Evolutionary conservation across 495 filamentous ascomycete genomes (phyloP).

Genomic region (Talaromyces adpressus): DNA sequence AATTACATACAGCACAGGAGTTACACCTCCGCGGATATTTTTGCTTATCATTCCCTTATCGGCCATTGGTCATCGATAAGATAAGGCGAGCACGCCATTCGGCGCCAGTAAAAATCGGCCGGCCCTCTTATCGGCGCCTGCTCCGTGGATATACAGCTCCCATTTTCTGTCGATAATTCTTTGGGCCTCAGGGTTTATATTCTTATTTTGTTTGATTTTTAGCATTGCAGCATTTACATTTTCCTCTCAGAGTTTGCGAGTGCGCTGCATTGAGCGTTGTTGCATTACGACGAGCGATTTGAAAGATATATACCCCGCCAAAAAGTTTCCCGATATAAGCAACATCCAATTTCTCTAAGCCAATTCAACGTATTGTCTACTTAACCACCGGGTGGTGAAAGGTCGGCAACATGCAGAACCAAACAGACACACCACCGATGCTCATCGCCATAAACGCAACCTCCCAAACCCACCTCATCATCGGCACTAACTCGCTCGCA

Average conservation of each 20-base stretch:
- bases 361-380: neutral
- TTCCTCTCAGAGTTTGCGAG: neutral
- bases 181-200: neutral
- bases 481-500: slow-evolving; percentile 83
- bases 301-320: neutral
- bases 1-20: neutral
- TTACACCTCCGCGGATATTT: neutral
- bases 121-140: too few species aligned
- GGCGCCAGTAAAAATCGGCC: neutral
- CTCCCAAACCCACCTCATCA: slow-evolving; percentile 74
- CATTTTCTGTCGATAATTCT: neutral
- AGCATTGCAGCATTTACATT: neutral
- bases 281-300: neutral
- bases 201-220: neutral
- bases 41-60: neutral
- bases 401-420: neutral
- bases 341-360: neutral
- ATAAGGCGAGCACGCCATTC: slow-evolving; percentile 4
- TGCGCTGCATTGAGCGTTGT: neutral
- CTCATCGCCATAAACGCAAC: slow-evolving; percentile 71
- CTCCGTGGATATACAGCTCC: neutral
- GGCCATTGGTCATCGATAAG: neutral
- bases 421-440: slow-evolving; percentile 35
- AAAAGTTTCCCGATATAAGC: neutral
- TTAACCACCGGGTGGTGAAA: neutral